Evolutionary conservation across 2,329 filamentous ascomycete genomes (phyloP).

Genomic region (Fusarium nurragi): DNA sequence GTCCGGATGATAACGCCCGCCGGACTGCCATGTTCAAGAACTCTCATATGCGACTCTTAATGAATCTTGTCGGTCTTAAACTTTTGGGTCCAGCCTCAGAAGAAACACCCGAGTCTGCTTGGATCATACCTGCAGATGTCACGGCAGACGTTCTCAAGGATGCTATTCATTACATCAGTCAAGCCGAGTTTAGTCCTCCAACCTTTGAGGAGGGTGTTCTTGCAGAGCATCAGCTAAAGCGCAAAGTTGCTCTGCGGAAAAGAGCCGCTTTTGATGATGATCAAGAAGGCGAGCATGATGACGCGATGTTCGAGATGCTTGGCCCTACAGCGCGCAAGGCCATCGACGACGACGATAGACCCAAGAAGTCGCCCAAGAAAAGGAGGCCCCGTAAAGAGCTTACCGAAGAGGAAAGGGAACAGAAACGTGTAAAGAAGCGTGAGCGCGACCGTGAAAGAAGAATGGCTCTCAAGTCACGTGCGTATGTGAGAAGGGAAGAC

Average conservation of each 20-base stretch:
- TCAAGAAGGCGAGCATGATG: constrained; percentile 63
- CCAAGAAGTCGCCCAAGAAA: constrained; percentile 52
- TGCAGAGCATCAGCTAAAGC: constrained; percentile 81
- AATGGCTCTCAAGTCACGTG: constrained; percentile 81
- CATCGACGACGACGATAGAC: constrained; percentile 66
- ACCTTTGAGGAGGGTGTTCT: constrained; percentile 78
- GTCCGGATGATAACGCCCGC: constrained; percentile 71
- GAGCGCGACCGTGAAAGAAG: constrained; percentile 80
- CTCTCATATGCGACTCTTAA: constrained; percentile 83
- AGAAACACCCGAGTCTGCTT: constrained; percentile 78
- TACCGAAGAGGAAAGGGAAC: constrained; percentile 72
- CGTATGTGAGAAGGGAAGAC: constrained; percentile 84
- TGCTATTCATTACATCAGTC: constrained; percentile 75
- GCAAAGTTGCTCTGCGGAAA: constrained; percentile 67
- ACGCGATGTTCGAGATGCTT: constrained; percentile 74
- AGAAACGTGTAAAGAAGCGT: constrained; percentile 68
- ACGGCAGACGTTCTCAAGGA: constrained; percentile 73
- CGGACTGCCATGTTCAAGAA: constrained; percentile 87
- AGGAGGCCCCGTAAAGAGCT: constrained; percentile 62
- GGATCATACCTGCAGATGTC: constrained; percentile 77
- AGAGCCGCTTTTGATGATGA: constrained; percentile 76
- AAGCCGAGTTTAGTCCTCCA: constrained; percentile 80
- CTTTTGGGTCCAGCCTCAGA: constrained; percentile 64
- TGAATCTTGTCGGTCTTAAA: constrained; percentile 78
- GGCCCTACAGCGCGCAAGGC: constrained; percentile 68